phyloP scores from a whole-genome alignment of 2,329 filamentous ascomycete species.

The Sporothrix dimorphospora region DNA sequence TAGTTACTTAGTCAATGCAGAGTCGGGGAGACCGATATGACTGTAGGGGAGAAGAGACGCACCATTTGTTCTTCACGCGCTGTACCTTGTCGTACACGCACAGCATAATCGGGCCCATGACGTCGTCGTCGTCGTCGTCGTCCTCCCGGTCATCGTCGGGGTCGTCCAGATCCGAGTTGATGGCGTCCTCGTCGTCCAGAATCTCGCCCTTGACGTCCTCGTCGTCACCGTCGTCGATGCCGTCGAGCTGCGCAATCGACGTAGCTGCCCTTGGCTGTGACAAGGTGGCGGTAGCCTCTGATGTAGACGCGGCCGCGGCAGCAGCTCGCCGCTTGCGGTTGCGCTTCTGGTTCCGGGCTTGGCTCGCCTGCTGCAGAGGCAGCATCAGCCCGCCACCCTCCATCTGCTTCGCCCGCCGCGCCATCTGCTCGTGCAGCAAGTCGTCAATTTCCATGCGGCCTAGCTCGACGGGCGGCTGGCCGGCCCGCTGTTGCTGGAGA shows the following conservation, averaged over 20 bases:
- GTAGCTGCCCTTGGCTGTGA: background rate
- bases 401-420: conserved; percentile 66
- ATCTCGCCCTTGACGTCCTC: conserved; percentile 63
- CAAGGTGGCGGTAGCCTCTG: background rate
- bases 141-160: conserved; percentile 83
- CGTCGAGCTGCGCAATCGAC: conserved; percentile 57
- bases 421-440: conserved; percentile 69
- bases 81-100: conserved; percentile 99
- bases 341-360: conserved; percentile 34
- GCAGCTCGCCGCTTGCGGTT: conserved; percentile 31
- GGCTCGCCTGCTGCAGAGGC: conserved; percentile 61
- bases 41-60: conserved; percentile 35
- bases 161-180: conserved; percentile 97
- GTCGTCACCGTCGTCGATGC: conserved; percentile 58
- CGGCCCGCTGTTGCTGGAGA: conserved; percentile 58
- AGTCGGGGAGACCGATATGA: conserved; percentile 29
- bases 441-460: conserved; percentile 67
- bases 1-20: conserved; percentile 21
- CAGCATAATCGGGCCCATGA: conserved; percentile 87
- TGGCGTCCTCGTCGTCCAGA: conserved; percentile 84
- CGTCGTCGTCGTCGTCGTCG: conserved; percentile 85
- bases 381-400: conserved; percentile 78
- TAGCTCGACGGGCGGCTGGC: conserved; percentile 57
- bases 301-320: background rate
- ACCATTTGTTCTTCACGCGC: conserved; percentile 98